Percentiles rank a stretch among this genome's conserved stretches.
phyloP scores from a whole-genome alignment of 192 early-diverging fungal genomes.

The Coemansia sp. region DNA sequence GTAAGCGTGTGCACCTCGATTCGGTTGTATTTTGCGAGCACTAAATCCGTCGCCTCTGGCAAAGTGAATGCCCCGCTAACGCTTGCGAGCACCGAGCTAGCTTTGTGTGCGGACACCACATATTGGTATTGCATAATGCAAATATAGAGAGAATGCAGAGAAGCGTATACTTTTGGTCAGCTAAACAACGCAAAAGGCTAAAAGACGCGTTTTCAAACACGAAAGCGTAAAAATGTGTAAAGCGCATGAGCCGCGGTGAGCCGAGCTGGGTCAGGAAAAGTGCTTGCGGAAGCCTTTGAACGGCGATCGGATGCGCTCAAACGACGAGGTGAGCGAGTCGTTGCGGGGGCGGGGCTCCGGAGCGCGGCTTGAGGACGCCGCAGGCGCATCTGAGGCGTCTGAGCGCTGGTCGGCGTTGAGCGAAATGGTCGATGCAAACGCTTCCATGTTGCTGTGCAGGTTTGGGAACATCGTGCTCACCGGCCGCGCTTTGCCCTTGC shows the following conservation, averaged over 20 bases:
- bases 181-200: too few relatives aligned
- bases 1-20: slow-evolving; percentile 55
- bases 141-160: background rate
- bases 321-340: slow-evolving; percentile 47
- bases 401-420: slow-evolving; percentile 21
- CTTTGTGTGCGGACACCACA: slow-evolving; percentile 77
- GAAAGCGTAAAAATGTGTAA: too few relatives aligned
- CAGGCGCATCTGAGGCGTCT: slow-evolving; percentile 2
- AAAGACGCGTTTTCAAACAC: too few relatives aligned
- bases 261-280: slow-evolving; percentile 20
- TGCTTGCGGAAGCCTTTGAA: slow-evolving; percentile 56
- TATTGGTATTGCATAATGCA: slow-evolving; percentile 62
- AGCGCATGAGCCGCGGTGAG: too few relatives aligned
- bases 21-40: slow-evolving; percentile 60
- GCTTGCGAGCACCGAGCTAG: slow-evolving; percentile 67
- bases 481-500: slow-evolving; percentile 7
- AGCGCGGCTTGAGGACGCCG: slow-evolving; percentile 12
- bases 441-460: slow-evolving; percentile 41
- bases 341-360: slow-evolving; percentile 36
- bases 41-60: slow-evolving; percentile 64
- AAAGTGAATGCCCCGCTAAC: slow-evolving; percentile 66
- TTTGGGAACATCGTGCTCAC: slow-evolving; percentile 44
- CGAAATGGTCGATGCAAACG: slow-evolving; percentile 24
- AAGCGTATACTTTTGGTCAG: too few relatives aligned
- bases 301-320: slow-evolving; percentile 51